A percentile compares a stretch with the other conserved stretches of the same genome.
phyloP scores from a whole-genome alignment of 2,329 filamentous ascomycete species.

The Penicillium sp. region DNA sequence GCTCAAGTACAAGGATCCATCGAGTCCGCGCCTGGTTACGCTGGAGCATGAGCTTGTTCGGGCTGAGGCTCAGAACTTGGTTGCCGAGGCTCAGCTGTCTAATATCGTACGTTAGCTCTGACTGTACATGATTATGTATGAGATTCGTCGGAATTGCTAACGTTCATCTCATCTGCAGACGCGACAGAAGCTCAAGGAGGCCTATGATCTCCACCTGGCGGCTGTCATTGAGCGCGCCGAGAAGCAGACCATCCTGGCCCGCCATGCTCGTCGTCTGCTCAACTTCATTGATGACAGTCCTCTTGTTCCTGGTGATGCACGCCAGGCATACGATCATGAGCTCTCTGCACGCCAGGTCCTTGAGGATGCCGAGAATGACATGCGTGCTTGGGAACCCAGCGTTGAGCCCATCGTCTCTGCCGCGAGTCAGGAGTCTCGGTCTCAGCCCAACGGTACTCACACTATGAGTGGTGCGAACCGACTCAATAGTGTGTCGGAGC shows the following conservation, averaged over 20 bases:
- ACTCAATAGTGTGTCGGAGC: slow-evolving; percentile 5
- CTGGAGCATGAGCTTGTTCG: slow-evolving; percentile 95
- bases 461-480: not conserved
- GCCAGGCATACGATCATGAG: slow-evolving; percentile 64
- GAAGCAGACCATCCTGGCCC: slow-evolving; percentile 92
- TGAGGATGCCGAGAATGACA: slow-evolving; percentile 86
- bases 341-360: slow-evolving; percentile 77
- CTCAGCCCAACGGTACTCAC: not conserved
- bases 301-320: slow-evolving; percentile 79
- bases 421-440: slow-evolving; percentile 37
- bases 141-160: slow-evolving; percentile 5
- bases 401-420: slow-evolving; percentile 55
- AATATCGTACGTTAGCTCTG: slow-evolving; percentile 68
- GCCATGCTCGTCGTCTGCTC: slow-evolving; percentile 81
- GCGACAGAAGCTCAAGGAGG: slow-evolving; percentile 92
- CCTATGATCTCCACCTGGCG: slow-evolving; percentile 82
- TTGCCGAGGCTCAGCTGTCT: slow-evolving; percentile 92
- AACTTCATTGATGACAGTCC: slow-evolving; percentile 86
- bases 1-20: slow-evolving; percentile 88
- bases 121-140: not conserved
- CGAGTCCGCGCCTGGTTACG: slow-evolving; percentile 74
- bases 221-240: slow-evolving; percentile 94
- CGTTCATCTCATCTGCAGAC: slow-evolving; percentile 57
- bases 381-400: slow-evolving; percentile 68
- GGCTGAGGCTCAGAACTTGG: slow-evolving; percentile 91